These are phyloP conservation scores for Ampelocalamus luodianensis DNA, from an alignment of 176 grass and related monocot genomes.

Conservation along the genomic window DNA sequence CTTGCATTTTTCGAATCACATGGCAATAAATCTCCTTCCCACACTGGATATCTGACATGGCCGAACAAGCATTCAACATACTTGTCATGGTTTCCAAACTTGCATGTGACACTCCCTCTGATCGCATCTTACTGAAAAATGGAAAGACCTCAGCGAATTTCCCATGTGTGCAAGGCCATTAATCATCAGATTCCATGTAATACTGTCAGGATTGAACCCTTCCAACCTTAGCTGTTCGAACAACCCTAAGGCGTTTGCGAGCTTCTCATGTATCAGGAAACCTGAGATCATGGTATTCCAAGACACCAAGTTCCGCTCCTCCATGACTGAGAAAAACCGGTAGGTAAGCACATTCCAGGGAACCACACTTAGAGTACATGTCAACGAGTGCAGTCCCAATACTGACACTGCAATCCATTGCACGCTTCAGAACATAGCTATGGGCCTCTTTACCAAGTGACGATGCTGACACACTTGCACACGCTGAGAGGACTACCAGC, in stretches of 20 bases:
- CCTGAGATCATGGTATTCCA: constrained; percentile 54
- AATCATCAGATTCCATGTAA: constrained; percentile 49
- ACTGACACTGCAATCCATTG: constrained; percentile 31
- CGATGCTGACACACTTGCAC: constrained; percentile 5
- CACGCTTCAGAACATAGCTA: constrained; percentile 37
- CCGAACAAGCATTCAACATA: constrained; percentile 42
- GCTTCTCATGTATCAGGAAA: constrained; percentile 26
- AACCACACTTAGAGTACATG: constrained; percentile 49
- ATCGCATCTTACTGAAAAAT: constrained; percentile 41
- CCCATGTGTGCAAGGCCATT: constrained; percentile 38
- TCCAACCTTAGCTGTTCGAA: constrained; percentile 42
- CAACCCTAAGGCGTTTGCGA: constrained; percentile 4
- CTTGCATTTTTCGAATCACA: constrained; percentile 41
- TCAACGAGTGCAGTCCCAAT: constrained; percentile 40
- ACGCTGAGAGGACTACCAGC: constrained; percentile 44
- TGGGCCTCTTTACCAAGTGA: constrained; percentile 48
- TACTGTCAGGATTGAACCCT: constrained; percentile 41
- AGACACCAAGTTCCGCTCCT: constrained; percentile 41
- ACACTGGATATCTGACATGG: constrained; percentile 36
- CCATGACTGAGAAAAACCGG: constrained; percentile 42
- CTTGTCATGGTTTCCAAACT: constrained; percentile 54
- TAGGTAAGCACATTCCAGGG: constrained; percentile 37
- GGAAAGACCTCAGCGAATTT: constrained; percentile 33
- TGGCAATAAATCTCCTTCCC: constrained; percentile 59
- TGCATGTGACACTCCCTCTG: constrained; percentile 16